These are phyloP conservation scores for Malassezia caprae DNA, from an alignment of 1,284 basidiomycete species.

Conservation along the genomic window DNA sequence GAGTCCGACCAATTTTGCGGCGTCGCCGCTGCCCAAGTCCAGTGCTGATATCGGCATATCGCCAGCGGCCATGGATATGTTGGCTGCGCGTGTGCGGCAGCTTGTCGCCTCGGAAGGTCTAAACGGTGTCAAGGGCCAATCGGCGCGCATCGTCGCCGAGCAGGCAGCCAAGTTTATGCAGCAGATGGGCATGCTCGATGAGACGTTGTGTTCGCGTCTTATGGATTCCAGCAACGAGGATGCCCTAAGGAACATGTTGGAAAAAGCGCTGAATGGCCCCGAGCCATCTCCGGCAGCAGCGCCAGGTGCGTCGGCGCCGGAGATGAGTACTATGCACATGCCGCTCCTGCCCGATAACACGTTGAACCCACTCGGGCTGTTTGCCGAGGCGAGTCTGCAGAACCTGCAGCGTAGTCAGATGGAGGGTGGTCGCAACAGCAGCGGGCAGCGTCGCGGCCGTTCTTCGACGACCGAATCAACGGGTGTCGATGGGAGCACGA, in stretches of 20 bases:
- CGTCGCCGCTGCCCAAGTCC: neutral
- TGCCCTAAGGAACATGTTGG: neutral
- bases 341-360: constrained; percentile 51
- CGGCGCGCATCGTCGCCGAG: constrained; percentile 4
- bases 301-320: neutral
- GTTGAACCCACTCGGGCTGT: constrained; percentile 46
- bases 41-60: neutral
- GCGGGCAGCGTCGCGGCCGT: neutral
- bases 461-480: neutral
- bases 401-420: constrained; percentile 29
- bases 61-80: neutral
- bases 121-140: neutral
- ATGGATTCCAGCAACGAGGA: neutral
- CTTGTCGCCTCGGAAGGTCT: neutral
- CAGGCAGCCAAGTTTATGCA: constrained; percentile 1
- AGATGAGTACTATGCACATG: constrained; percentile 52
- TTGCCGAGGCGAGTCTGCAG: constrained; percentile 46
- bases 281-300: neutral
- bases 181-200: constrained; percentile 6
- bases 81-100: constrained; percentile 1
- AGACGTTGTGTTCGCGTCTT: neutral
- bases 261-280: neutral
- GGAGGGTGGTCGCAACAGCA: constrained; percentile 1
- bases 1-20: neutral
- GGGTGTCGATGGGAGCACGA: neutral